Percentiles rank a stretch among this genome's conserved stretches.
Conservation (phyloP, 164 flowering plant genomes). For the Sedum album region DNA sequence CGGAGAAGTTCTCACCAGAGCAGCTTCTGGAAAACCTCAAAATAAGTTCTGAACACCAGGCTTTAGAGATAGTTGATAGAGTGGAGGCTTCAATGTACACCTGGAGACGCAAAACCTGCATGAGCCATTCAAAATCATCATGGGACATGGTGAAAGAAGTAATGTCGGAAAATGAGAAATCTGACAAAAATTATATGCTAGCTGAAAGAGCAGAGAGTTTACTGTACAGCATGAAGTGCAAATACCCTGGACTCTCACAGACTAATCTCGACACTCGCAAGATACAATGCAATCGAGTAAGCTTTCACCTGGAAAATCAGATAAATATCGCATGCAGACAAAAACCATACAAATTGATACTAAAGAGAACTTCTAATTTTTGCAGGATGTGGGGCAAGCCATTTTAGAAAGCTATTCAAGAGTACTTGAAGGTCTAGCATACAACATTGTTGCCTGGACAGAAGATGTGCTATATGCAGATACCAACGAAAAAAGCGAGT, state of each 20-base stretch:
- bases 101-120: slow-evolving; percentile 82
- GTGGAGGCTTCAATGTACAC: slow-evolving; percentile 88
- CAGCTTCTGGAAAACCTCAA: slow-evolving; percentile 55
- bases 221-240: slow-evolving; percentile 67
- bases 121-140: slow-evolving; percentile 56
- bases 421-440: slow-evolving; percentile 86
- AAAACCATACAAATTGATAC: background rate
- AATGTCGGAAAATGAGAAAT: slow-evolving; percentile 49
- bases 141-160: slow-evolving; percentile 79
- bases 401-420: slow-evolving; percentile 91
- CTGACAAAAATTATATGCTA: slow-evolving; percentile 55
- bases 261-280: slow-evolving; percentile 85
- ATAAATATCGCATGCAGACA: background rate
- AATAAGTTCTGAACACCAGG: slow-evolving; percentile 82
- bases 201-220: slow-evolving; percentile 77
- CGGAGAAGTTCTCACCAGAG: slow-evolving; percentile 69
- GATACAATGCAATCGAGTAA: slow-evolving; percentile 64
- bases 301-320: background rate
- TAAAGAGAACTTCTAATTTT: slow-evolving; percentile 13
- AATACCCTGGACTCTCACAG: slow-evolving; percentile 82
- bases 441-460: slow-evolving; percentile 85
- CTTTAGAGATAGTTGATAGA: slow-evolving; percentile 80
- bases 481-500: slow-evolving; percentile 28
- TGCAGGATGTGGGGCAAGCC: slow-evolving; percentile 92
- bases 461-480: slow-evolving; percentile 79